phyloP scores from a whole-genome alignment of 2,329 filamentous ascomycete species.

The Pseudogymnoascus sp. region DNA sequence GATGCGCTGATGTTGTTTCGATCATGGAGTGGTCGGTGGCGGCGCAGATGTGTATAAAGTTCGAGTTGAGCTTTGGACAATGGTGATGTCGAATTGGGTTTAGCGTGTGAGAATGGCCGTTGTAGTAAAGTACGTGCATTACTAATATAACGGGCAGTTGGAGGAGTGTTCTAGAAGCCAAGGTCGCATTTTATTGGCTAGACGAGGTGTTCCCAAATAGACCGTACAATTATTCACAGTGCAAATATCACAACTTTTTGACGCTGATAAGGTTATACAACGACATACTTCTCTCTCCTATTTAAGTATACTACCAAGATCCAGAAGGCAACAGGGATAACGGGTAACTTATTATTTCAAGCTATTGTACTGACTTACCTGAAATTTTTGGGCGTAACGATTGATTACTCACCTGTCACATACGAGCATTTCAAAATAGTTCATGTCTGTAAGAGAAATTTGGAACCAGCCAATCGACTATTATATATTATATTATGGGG shows the following conservation, averaged over 20 bases:
- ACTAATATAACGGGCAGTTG: background rate
- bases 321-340: background rate
- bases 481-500: background rate
- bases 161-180: background rate
- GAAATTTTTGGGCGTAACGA: background rate
- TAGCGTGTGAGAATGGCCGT: background rate
- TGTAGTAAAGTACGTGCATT: background rate
- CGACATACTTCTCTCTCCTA: background rate
- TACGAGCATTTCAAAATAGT: background rate
- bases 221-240: background rate
- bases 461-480: background rate
- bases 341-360: no score
- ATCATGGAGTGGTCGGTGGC: slow-evolving; percentile 1
- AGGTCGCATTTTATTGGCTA: background rate
- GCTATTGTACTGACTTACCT: background rate
- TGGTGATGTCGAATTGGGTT: background rate
- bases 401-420: background rate
- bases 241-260: background rate
- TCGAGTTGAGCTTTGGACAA: slow-evolving; percentile 4
- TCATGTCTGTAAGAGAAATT: background rate
- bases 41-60: slow-evolving; percentile 7
- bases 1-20: slow-evolving; percentile 4
- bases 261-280: background rate
- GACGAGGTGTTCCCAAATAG: background rate
- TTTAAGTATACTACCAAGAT: background rate